A percentile compares a stretch with the other conserved stretches of the same genome.
Conservation (phyloP, 495 filamentous ascomycete species). For the Hypoxylon fuscum region DNA sequence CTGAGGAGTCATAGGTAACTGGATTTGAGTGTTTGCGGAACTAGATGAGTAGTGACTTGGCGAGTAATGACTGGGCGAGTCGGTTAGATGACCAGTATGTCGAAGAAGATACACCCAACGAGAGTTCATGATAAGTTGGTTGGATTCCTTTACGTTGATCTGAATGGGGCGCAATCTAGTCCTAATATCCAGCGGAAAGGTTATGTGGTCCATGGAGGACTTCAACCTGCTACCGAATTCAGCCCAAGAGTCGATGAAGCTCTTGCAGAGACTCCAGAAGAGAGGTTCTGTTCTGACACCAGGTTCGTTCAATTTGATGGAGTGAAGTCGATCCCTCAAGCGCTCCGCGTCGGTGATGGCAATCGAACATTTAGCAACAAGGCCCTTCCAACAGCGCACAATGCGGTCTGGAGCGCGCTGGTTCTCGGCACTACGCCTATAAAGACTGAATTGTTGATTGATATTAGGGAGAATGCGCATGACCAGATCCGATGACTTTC, state of each 20-base stretch:
- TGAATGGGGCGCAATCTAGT: conserved; percentile 79
- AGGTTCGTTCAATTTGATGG: conserved; percentile 84
- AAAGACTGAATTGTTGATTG: conserved; percentile 66
- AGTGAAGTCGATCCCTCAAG: conserved; percentile 74
- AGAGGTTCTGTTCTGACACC: conserved; percentile 76
- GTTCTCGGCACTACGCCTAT: conserved; percentile 54
- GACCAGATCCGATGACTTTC: conserved; percentile 70
- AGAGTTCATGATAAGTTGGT: conserved; percentile 74
- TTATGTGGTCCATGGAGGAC: conserved; percentile 66
- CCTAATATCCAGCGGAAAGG: conserved; percentile 73
- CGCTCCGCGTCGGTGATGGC: conserved; percentile 71
- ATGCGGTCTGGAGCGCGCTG: conserved; percentile 57
- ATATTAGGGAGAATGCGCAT: conserved; percentile 72
- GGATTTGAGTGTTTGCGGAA: conserved; percentile 42
- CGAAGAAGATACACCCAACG: conserved; percentile 72
- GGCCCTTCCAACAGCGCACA: conserved; percentile 72
- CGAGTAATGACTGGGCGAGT: conserved; percentile 45
- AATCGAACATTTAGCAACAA: conserved; percentile 70
- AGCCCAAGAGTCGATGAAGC: conserved; percentile 78
- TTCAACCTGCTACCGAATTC: conserved; percentile 76
- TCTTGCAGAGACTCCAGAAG: conserved; percentile 84
- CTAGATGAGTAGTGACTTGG: conserved; percentile 43
- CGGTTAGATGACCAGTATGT: conserved; percentile 36
- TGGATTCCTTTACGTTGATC: conserved; percentile 76
- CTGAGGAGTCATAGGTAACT: conserved; percentile 70